These are phyloP conservation scores for Bryum argenteum DNA, from an alignment of 225 moss, liverwort and hornwort species.

Conservation along the genomic window DNA sequence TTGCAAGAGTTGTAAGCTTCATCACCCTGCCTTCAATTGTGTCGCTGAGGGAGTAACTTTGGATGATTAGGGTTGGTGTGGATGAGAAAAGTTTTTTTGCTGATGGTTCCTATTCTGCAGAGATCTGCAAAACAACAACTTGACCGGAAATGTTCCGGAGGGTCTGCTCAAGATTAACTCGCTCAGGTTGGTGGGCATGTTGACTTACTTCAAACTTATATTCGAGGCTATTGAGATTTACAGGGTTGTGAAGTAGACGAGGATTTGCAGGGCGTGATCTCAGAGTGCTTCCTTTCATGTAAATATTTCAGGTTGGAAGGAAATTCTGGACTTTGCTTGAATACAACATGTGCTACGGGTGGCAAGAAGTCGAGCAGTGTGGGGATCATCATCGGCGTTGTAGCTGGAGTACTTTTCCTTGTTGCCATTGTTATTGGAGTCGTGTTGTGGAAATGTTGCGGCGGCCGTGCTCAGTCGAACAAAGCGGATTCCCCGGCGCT, in stretches of 20 bases:
- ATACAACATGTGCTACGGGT: slow-evolving; percentile 27
- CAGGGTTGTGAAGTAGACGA: slow-evolving; percentile 1
- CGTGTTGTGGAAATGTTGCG: slow-evolving; percentile 18
- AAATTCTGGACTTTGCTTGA: slow-evolving; percentile 36
- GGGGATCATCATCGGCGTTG: slow-evolving; percentile 25
- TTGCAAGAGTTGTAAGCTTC: slow-evolving; percentile 45
- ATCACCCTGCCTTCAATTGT: not conserved
- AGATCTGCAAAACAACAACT: slow-evolving; percentile 40
- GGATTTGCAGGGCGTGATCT: not conserved
- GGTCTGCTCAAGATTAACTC: slow-evolving; percentile 23
- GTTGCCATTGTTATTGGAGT: slow-evolving; percentile 14
- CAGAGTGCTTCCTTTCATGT: not conserved
- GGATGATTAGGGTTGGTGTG: not conserved
- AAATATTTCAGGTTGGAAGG: slow-evolving; percentile 28
- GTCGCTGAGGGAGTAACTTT: not conserved
- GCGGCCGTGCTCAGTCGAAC: not conserved
- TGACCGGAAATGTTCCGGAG: slow-evolving; percentile 39
- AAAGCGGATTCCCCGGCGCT: not conserved
- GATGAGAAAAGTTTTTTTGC: not conserved
- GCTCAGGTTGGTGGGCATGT: slow-evolving; percentile 24
- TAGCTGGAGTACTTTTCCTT: slow-evolving; percentile 27
- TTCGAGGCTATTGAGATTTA: not conserved
- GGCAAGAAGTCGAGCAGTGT: slow-evolving; percentile 13
- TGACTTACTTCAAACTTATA: not conserved
- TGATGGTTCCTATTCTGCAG: slow-evolving; percentile 23